Evolutionary conservation across 257 asterid genomes (phyloP).

Genomic region (Leonotis leonurus): DNA sequence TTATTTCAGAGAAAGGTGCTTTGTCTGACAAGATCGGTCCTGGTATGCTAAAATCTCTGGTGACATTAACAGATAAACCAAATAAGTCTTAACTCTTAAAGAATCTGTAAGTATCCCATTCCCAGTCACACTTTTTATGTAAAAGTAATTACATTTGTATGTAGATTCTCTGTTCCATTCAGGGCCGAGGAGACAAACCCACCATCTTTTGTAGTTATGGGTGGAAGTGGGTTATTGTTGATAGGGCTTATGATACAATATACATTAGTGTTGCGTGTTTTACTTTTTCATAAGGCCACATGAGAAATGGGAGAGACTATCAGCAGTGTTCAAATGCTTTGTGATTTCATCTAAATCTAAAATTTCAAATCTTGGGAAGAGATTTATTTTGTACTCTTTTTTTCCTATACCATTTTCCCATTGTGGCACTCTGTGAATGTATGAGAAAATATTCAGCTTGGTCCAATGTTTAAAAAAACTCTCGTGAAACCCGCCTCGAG

Average conservation of each 20-base stretch:
- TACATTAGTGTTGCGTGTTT: no score
- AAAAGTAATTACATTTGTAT: not conserved
- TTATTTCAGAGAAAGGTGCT: slow-evolving; percentile 65
- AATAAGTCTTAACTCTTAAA: no score
- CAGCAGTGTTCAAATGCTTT: not conserved
- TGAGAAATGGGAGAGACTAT: not conserved
- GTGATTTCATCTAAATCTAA: not conserved
- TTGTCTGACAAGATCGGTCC: slow-evolving; percentile 79
- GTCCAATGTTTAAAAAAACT: no score
- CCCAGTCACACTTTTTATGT: no score
- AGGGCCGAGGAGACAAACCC: slow-evolving; percentile 32
- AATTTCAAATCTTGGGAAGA: not conserved
- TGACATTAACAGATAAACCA: slow-evolving; percentile 59
- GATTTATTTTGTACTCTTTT: not conserved
- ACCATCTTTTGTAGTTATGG: slow-evolving; percentile 12
- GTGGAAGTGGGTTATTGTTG: slow-evolving; percentile 13
- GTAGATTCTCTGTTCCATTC: slow-evolving; percentile 19
- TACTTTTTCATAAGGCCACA: no score
- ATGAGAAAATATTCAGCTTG: not conserved
- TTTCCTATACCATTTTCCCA: not conserved
- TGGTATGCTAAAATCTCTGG: slow-evolving; percentile 75
- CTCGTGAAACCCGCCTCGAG: no score
- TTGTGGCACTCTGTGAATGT: not conserved
- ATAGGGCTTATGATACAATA: no score
- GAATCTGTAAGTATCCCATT: no score